Evolutionary conservation across 2,329 filamentous ascomycete genomes (phyloP).

Genomic region (Botrytis fabae): DNA sequence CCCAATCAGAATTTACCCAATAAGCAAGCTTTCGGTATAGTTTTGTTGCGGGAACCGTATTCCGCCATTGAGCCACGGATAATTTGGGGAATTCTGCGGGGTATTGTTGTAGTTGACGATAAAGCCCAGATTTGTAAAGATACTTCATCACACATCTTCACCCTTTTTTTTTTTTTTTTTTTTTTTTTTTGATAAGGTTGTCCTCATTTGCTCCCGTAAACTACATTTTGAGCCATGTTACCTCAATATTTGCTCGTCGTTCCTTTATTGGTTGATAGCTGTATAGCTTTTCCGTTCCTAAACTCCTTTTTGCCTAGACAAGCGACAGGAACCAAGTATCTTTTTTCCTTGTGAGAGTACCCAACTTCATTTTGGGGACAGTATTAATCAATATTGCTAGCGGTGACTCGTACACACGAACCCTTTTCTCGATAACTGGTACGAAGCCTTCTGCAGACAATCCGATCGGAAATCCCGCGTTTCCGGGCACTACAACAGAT

Average conservation of each 20-base stretch:
- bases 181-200: too few relatives aligned
- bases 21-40: neutral
- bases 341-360: slow-evolving; percentile 1
- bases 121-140: neutral
- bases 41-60: slow-evolving; percentile 2
- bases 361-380: neutral
- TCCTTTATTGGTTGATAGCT: neutral
- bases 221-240: neutral
- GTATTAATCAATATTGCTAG: neutral
- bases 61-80: neutral
- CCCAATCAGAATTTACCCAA: slow-evolving; percentile 14
- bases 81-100: neutral
- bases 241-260: neutral
- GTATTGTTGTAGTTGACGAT: neutral
- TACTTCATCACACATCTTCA: neutral
- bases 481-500: slow-evolving; percentile 12
- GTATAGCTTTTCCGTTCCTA: neutral
- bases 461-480: slow-evolving; percentile 17
- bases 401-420: slow-evolving; percentile 13
- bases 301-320: slow-evolving; percentile 1
- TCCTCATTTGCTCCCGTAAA: neutral
- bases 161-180: too few relatives aligned
- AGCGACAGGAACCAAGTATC: neutral
- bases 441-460: slow-evolving; percentile 4
- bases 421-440: slow-evolving; percentile 14